These are phyloP conservation scores for Ceratocystis colombiana DNA, from an alignment of 2,329 filamentous ascomycete species.

Conservation along the genomic window DNA sequence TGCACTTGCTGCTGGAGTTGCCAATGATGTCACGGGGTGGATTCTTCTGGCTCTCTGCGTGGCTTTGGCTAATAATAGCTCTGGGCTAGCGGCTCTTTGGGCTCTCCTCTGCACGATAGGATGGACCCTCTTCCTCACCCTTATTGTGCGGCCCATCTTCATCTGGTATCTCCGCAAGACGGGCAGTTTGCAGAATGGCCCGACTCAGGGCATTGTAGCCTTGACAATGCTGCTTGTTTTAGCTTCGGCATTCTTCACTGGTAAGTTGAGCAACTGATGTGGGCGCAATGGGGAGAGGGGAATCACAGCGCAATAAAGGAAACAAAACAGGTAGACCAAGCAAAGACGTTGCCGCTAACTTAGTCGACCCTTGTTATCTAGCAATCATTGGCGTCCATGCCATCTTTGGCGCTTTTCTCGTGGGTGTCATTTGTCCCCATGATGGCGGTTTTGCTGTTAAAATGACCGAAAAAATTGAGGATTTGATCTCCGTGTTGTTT, in stretches of 20 bases:
- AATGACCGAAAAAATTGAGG: constrained; percentile 86
- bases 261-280: background rate
- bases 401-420: constrained; percentile 87
- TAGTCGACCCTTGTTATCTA: background rate
- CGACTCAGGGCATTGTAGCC: constrained; percentile 73
- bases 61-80: constrained; percentile 78
- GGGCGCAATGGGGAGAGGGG: background rate
- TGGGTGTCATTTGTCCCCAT: constrained; percentile 81
- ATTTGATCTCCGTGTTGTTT: constrained; percentile 74
- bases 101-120: constrained; percentile 67
- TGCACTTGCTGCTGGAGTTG: constrained; percentile 79
- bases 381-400: constrained; percentile 82
- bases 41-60: constrained; percentile 87
- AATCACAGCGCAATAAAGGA: background rate
- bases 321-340: background rate
- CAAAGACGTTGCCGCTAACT: background rate
- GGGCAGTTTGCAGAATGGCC: constrained; percentile 75
- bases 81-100: constrained; percentile 72
- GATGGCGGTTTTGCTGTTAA: constrained; percentile 85
- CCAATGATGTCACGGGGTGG: constrained; percentile 75
- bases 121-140: constrained; percentile 67
- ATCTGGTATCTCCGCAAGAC: constrained; percentile 62
- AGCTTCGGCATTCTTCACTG: constrained; percentile 72
- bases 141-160: constrained; percentile 62
- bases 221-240: constrained; percentile 72